Evolutionary conservation across 176 grass and related monocot genomes (phyloP), one percentile per base, ranked within the genome.

Genomic region (Echinochloa phyllopogon): DNA sequence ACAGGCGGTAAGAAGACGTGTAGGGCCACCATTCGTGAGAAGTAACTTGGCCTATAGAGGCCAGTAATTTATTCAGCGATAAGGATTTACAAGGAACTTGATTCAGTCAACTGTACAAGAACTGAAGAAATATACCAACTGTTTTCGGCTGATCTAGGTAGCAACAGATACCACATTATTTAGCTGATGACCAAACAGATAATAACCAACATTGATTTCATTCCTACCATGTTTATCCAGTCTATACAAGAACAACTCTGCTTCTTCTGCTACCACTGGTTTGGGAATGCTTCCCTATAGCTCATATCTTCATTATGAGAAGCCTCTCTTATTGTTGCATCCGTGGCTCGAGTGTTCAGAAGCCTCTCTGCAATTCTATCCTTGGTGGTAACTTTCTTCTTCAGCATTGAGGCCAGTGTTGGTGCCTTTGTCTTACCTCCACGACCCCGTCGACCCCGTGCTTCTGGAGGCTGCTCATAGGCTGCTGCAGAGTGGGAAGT

Each of bases 321-420:
- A 75, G 67, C 60, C 58, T 94, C 82, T 62, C 68, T 87, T 79
- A 67, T 80, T 21, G 87, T 84, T 17, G 74, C 85, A 62, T 94
- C 93, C 20, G 72, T 90, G 79, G 84, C 85, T 45, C 57, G 74
- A 36, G 78, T 18, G 65, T 80, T 93, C 49, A 95, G 68, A 83
- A 98, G 90, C 86, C 88, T 95, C 65, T 86, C 86, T 21, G 85
- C 57, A 90, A 98, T 88, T 80, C 93, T 95, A 90, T 95, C 93
- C 85, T 92, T 98, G 39, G 77, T 59, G 48, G 91, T 94, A 80
- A 90, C 77, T 90, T 95, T 98, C 83, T 92, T 98, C 77, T 95
- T 94, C 83, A 98, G 82, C 96, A 98, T 95, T 9, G 91, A 98
- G 15, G 93, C 87, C 62, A 95, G 76, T 57, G 93, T 92, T 74